A percentile compares a stretch with the other conserved stretches of the same genome.
phyloP scores from a whole-genome alignment of 169 alveolate genomes.

The Condylostoma magnum region DNA sequence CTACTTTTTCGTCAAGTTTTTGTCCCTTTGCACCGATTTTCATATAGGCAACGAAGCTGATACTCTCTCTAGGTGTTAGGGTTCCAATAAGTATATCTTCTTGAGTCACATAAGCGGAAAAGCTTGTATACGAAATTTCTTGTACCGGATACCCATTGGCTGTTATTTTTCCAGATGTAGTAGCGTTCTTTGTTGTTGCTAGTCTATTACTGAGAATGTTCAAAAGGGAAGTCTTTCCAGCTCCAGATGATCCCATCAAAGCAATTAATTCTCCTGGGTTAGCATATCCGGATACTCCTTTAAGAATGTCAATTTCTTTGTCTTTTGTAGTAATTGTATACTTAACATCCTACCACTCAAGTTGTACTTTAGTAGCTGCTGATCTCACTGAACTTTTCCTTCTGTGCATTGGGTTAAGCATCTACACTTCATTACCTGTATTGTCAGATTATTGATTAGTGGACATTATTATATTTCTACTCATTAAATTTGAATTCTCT shows the following conservation, averaged over 20 bases:
- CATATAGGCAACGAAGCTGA: constrained; percentile 58
- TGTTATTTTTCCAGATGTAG: constrained; percentile 52
- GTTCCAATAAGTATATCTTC: constrained; percentile 61
- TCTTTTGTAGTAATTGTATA: too few relatives aligned
- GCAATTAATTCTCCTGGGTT: constrained; percentile 50
- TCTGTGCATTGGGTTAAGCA: too few relatives aligned
- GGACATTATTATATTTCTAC: too few relatives aligned
- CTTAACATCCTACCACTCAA: too few relatives aligned
- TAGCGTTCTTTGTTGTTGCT: constrained; percentile 31
- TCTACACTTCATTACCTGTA: too few relatives aligned
- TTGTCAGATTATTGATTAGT: too few relatives aligned
- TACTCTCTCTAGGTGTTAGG: constrained; percentile 45
- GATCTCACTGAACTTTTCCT: too few relatives aligned
- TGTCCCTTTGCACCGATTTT: constrained; percentile 42
- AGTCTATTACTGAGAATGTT: constrained; percentile 58
- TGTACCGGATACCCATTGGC: constrained; percentile 45
- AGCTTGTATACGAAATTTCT: constrained; percentile 32
- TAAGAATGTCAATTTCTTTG: constrained; percentile 13
- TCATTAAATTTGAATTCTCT: too few relatives aligned
- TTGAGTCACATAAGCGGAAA: constrained; percentile 56
- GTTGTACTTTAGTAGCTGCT: too few relatives aligned
- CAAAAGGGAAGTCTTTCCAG: constrained; percentile 77
- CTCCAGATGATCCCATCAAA: constrained; percentile 67
- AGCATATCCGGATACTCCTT: constrained; percentile 34
- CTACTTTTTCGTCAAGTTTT: constrained; percentile 32